Conservation (phyloP, 371 early-diverging fungal genomes). For the Rhizopus sp. region DNA sequence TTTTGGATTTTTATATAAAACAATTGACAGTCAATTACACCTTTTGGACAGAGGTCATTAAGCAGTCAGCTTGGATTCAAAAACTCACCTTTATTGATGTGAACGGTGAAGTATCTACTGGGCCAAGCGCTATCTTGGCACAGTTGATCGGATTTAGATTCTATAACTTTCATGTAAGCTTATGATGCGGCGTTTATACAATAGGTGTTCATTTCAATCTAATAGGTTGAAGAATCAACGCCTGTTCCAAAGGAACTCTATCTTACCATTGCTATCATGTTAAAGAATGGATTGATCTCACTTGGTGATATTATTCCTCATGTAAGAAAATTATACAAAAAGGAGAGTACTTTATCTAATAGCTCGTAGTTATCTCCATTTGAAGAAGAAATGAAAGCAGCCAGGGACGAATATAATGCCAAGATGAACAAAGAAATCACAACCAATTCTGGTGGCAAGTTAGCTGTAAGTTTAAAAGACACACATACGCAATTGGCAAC, state of each 20-base stretch:
- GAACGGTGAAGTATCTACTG: constrained; percentile 17
- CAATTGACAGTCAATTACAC: constrained; percentile 72
- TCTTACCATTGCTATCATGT: constrained; percentile 52
- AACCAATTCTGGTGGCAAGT: constrained; percentile 37
- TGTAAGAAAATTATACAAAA: constrained; percentile 7
- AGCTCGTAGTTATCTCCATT: constrained; percentile 52
- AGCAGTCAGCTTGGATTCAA: constrained; percentile 70
- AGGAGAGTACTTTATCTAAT: background rate
- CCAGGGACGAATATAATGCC: constrained; percentile 50
- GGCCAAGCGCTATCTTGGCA: constrained; percentile 50
- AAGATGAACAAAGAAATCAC: constrained; percentile 54
- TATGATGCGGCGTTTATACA: background rate
- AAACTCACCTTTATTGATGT: constrained; percentile 12
- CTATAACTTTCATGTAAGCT: constrained; percentile 57
- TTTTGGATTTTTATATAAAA: constrained; percentile 78
- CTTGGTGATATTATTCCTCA: constrained; percentile 79
- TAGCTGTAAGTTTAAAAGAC: constrained; percentile 25
- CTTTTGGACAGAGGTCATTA: constrained; percentile 79
- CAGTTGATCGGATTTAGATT: constrained; percentile 91
- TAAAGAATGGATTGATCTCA: constrained; percentile 66
- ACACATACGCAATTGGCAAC: background rate
- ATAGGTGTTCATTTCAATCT: no score
- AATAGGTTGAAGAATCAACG: constrained; percentile 17
- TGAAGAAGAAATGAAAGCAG: constrained; percentile 53
- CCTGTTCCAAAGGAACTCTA: constrained; percentile 39